Conservation (phyloP, 345 rosid species). For the Boechera divaricarpa region DNA sequence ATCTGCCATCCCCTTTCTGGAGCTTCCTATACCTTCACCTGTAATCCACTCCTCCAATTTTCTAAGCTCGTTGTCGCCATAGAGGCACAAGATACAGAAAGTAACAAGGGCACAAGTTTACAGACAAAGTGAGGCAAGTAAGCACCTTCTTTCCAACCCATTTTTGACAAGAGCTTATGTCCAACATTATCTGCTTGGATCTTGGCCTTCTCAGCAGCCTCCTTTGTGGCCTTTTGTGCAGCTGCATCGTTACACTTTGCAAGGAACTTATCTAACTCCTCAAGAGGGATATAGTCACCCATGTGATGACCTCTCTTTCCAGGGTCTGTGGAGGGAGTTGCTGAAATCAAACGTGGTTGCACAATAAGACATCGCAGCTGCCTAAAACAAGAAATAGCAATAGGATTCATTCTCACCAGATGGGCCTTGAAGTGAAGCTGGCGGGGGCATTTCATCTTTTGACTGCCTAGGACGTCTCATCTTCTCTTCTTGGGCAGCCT, state of each 20-base stretch:
- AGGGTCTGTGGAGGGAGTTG: constrained; percentile 46
- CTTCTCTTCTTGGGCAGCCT: constrained; percentile 95
- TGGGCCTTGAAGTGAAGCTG: constrained; percentile 88
- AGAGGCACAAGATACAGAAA: constrained; percentile 44
- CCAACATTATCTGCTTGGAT: constrained; percentile 98
- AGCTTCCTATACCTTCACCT: constrained; percentile 99
- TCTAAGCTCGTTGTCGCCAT: constrained; percentile 42
- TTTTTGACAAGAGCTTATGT: constrained; percentile 89
- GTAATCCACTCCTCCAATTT: constrained; percentile 49
- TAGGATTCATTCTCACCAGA: constrained; percentile 37
- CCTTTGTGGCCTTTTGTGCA: constrained; percentile 68
- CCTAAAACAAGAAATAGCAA: constrained; percentile 23
- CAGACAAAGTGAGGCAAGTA: constrained; percentile 35
- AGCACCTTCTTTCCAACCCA: constrained; percentile 99
- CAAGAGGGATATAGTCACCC: constrained; percentile 96
- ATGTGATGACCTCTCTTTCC: constrained; percentile 93
- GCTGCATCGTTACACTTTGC: constrained; percentile 79
- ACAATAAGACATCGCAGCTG: constrained; percentile 30
- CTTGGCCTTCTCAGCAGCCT: constrained; percentile 77
- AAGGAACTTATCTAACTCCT: constrained; percentile 94
- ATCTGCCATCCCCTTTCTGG: constrained; percentile 86
- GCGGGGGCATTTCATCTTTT: constrained; percentile 99
- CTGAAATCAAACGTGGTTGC: constrained; percentile 36
- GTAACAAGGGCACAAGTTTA: constrained; percentile 40
- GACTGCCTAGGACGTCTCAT: constrained; percentile 91